These are phyloP conservation scores for Arthroderma sp. DNA, from an alignment of 2,329 filamentous ascomycete genomes.

Conservation along the genomic window DNA sequence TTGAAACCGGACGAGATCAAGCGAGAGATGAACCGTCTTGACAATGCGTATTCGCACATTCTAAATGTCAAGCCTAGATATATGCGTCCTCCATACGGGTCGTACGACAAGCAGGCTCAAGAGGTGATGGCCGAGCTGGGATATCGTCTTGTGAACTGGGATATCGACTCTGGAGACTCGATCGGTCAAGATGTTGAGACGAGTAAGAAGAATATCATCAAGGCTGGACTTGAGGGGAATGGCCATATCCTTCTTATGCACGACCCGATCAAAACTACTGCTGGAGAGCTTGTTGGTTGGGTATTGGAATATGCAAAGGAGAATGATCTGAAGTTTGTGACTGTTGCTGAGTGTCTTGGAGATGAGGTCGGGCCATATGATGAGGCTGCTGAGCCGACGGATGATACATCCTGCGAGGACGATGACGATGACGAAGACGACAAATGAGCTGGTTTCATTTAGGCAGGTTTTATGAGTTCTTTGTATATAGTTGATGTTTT, in stretches of 20 bases:
- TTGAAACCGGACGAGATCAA: background rate
- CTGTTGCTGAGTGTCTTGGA: conserved; percentile 6
- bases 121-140: background rate
- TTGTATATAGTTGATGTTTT: too few species aligned
- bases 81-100: conserved; percentile 5
- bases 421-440: background rate
- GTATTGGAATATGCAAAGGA: conserved; percentile 1
- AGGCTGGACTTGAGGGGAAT: conserved; percentile 1
- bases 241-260: conserved; percentile 6
- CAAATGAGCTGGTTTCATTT: background rate
- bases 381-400: background rate
- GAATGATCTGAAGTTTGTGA: conserved; percentile 3
- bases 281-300: conserved; percentile 1
- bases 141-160: background rate
- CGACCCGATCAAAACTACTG: conserved; percentile 4
- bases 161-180: background rate
- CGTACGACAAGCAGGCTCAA: background rate
- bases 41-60: conserved; percentile 3
- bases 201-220: conserved; percentile 1
- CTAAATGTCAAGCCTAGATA: conserved; percentile 5
- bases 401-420: background rate
- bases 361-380: conserved; percentile 3
- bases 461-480: too few species aligned
- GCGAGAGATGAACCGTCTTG: conserved; percentile 1
- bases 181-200: background rate